phyloP scores from a whole-genome alignment of 2,329 filamentous ascomycete species.

The Sarocladiaceae sp. region DNA sequence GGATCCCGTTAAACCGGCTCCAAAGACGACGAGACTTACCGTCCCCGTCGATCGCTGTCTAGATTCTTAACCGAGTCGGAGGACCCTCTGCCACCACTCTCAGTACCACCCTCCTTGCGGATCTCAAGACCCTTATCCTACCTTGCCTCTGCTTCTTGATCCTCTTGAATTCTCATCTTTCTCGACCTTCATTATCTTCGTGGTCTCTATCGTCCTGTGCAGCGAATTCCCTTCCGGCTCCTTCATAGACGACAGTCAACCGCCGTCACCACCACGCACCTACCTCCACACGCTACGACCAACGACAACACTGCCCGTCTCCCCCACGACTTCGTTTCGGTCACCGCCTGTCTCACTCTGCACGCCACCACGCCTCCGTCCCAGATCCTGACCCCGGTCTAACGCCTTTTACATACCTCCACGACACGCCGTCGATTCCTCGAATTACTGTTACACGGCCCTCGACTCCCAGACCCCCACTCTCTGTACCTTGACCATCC shows the following conservation, averaged over 20 bases:
- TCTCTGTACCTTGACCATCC: background rate
- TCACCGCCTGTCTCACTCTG: slow-evolving; percentile 18
- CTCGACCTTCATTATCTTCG: background rate
- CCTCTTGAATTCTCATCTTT: background rate
- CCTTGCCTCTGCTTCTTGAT: background rate
- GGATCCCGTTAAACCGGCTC: background rate
- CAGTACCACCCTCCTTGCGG: slow-evolving; percentile 3
- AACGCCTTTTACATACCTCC: slow-evolving; percentile 9
- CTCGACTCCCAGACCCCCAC: slow-evolving; percentile 1
- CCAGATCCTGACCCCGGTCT: slow-evolving; percentile 10
- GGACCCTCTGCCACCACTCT: background rate
- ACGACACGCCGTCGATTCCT: slow-evolving; percentile 8
- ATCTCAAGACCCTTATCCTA: slow-evolving; percentile 7
- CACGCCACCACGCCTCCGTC: slow-evolving; percentile 15
- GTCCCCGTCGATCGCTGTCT: slow-evolving; percentile 8
- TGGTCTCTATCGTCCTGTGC: background rate
- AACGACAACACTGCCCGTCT: slow-evolving; percentile 8
- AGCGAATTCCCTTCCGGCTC: background rate
- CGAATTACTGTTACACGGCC: background rate
- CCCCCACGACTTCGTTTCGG: slow-evolving; percentile 15
- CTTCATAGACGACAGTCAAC: background rate
- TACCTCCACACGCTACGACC: background rate
- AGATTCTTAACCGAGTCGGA: slow-evolving; percentile 1
- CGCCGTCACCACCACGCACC: background rate
- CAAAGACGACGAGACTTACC: slow-evolving; percentile 1